phyloP scores from a whole-genome alignment of 371 early-diverging fungal genomes.

The Rhizopus arrhizus region DNA sequence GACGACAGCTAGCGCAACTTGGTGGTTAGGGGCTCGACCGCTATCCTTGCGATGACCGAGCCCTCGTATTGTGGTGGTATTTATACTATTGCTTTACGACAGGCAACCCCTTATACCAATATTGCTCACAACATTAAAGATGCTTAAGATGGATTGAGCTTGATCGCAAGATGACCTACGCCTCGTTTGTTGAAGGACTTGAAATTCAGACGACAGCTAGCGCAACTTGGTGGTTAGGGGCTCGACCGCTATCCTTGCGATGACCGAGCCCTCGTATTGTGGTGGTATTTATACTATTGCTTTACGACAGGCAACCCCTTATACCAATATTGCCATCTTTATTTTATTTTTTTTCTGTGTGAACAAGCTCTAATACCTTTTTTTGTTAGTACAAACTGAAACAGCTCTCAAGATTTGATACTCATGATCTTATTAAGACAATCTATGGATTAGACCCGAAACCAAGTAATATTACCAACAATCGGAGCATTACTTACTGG shows the following conservation, averaged over 20 bases:
- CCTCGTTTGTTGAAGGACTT: conserved; percentile 19
- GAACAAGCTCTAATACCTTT: too few species aligned
- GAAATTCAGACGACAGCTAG: conserved; percentile 18
- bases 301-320: conserved; percentile 14
- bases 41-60: conserved; percentile 22
- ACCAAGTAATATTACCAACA: too few species aligned
- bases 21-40: conserved; percentile 12
- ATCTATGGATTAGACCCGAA: too few species aligned
- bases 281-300: conserved; percentile 16
- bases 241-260: conserved; percentile 20
- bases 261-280: conserved; percentile 17
- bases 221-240: conserved; percentile 16
- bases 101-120: conserved; percentile 10
- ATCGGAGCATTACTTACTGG: too few species aligned
- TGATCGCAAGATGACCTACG: conserved; percentile 20
- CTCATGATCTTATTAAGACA: too few species aligned
- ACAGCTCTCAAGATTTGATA: too few species aligned
- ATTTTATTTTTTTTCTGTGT: conserved; percentile 7
- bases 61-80: conserved; percentile 15
- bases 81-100: conserved; percentile 18
- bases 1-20: conserved; percentile 18
- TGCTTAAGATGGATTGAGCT: too few species aligned
- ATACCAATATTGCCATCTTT: conserved; percentile 13
- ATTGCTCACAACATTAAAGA: too few species aligned
- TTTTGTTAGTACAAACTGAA: too few species aligned